Base-by-base conservation (phyloP, 139 green algal species). In the Mesotaenium endlicherianum region DNA sequence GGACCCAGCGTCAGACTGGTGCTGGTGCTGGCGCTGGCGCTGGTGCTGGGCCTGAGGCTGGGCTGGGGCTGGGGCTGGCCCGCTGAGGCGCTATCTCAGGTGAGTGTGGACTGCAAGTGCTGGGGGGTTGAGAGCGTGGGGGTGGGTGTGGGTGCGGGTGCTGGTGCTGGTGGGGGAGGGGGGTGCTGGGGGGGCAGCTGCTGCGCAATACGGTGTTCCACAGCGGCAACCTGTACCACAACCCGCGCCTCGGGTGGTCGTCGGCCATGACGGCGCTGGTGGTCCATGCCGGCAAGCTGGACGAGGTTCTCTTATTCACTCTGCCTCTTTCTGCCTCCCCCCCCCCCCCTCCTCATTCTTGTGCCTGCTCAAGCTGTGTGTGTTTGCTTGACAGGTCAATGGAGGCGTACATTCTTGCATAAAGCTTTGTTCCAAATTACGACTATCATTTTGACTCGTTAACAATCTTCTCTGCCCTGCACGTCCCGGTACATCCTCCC, bases 141-240 rank as follows among this genome's bases (percentile, higher is more conserved):
- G n/a, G n/a, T n/a, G n/a, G n/a, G n/a, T n/a, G n/a, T n/a, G n/a
- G n/a, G n/a, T n/a, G n/a, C n/a, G n/a, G n/a, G n/a, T n/a, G n/a
- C n/a, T n/a, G n/a, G n/a, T n/a, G n/a, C n/a, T n/a, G n/a, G n/a
- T n/a, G n/a, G n/a, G n/a, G n/a, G n/a, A n/a, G n/a, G n/a, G n/a
- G n/a, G n/a, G n/a, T n/a, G n/a, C n/a, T n/a, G n/a, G n/a, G n/a
- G n/a, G n/a, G n/a, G n/a, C n/a, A n/a, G n/a, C n/a, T n/a, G n/a
- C n/a, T n/a, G n/a, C n/a, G n/a, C n/a, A n/a, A n/a, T n/a, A n/a
- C n/a, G n/a, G n/a, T n/a, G n/a, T n/a, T n/a, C n/a, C n/a, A n/a
- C n/a, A n/a, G n/a, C n/a, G 70, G 70, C 45, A 79, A 79, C 47
- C n/a, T 79, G 38, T 79, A 79, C n/a, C 42, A 60, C 70, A 79